Conservation (phyloP, 176 grass and related monocot genomes). For the Oryza glaberrima region DNA sequence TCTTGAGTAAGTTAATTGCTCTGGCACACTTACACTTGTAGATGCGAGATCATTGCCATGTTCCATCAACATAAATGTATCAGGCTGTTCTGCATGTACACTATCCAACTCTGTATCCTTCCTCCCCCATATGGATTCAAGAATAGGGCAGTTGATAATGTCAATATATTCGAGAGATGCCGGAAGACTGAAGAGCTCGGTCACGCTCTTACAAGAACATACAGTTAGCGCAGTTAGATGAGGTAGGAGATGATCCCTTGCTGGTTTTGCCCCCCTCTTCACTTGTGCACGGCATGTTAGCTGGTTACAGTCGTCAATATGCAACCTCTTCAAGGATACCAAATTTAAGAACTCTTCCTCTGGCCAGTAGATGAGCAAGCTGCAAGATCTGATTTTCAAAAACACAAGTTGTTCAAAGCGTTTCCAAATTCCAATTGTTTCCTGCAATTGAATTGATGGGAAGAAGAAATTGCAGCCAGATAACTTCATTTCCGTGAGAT, state of each 20-base stretch:
- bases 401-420: background rate
- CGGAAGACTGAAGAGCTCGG: background rate
- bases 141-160: background rate
- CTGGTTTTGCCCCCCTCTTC: too few relatives aligned
- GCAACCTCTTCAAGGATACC: background rate
- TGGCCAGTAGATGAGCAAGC: constrained; percentile 7
- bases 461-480: background rate
- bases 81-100: too few relatives aligned
- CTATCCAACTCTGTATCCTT: background rate
- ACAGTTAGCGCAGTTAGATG: background rate
- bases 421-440: background rate
- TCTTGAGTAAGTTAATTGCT: background rate
- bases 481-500: background rate
- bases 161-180: background rate
- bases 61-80: background rate
- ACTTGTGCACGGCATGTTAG: background rate
- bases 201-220: background rate
- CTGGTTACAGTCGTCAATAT: fast-evolving
- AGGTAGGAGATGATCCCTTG: background rate
- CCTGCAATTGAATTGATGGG: background rate
- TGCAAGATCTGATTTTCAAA: background rate
- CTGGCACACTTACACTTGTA: background rate
- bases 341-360: constrained; percentile 16
- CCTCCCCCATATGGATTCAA: background rate
- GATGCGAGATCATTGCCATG: background rate